Evolutionary conservation across 768 basidiomycete genomes (phyloP).

Genomic region (Pilatotrama ljubarskyi): DNA sequence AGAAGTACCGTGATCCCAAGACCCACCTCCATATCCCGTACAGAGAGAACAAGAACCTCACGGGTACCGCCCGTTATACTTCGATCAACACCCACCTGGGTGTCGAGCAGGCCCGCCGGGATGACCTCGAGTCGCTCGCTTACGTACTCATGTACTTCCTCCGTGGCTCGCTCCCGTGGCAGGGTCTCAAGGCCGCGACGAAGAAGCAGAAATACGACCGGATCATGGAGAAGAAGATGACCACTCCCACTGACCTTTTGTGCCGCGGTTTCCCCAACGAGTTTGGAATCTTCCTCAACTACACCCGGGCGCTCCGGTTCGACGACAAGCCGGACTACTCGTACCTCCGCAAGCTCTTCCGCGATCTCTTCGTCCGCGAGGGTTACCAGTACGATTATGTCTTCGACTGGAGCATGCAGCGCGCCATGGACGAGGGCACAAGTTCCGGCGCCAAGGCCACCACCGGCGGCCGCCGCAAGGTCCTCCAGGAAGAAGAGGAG

Average conservation of each 20-base stretch:
- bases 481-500: conserved; percentile 84
- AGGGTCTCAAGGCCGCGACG: conserved; percentile 98
- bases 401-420: conserved; percentile 97
- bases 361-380: conserved; percentile 94
- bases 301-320: conserved; percentile 97
- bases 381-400: conserved; percentile 99
- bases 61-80: conserved; percentile 98
- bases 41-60: conserved; percentile 99
- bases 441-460: conserved; percentile 64
- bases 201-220: conserved; percentile 99
- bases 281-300: conserved; percentile 99
- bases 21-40: conserved; percentile 99
- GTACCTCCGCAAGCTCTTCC: conserved; percentile 98
- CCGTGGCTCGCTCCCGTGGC: conserved; percentile 97
- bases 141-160: conserved; percentile 99
- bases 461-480: conserved; percentile 67
- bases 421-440: conserved; percentile 66
- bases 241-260: conserved; percentile 92
- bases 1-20: conserved; percentile 99
- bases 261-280: conserved; percentile 99
- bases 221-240: conserved; percentile 99
- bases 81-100: conserved; percentile 99
- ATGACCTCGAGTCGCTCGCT: conserved; percentile 97
- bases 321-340: conserved; percentile 99
- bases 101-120: conserved; percentile 96